Evolutionary conservation across 1,284 basidiomycete genomes (phyloP).

Genomic region (Ceratobasidium sp.): DNA sequence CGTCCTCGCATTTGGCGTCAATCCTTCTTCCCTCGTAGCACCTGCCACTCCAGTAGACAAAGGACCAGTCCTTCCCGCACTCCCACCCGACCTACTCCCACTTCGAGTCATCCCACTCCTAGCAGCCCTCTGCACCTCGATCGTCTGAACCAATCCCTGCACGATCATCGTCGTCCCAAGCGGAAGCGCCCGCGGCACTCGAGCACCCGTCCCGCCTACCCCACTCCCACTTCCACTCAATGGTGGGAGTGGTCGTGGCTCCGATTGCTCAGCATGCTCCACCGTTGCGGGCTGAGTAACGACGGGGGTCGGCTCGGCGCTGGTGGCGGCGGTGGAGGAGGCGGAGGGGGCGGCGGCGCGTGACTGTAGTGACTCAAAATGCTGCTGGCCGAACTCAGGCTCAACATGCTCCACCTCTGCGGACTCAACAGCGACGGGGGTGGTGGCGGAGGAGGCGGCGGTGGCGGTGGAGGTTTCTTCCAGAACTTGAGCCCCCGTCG

Average conservation of each 20-base stretch:
- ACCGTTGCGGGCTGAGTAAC: constrained; percentile 41
- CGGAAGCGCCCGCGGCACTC: constrained; percentile 44
- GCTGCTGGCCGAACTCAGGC: neutral
- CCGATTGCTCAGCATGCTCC: constrained; percentile 31
- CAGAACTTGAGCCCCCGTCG: constrained; percentile 6
- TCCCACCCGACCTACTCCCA: too few species aligned
- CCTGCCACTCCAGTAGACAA: neutral
- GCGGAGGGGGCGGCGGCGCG: constrained; percentile 20
- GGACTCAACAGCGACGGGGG: too few species aligned
- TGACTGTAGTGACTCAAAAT: neutral
- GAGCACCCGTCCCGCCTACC: too few species aligned
- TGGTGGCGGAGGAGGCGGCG: too few species aligned
- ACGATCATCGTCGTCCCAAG: constrained; percentile 51
- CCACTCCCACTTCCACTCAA: too few species aligned
- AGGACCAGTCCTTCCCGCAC: too few species aligned
- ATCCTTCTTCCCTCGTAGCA: neutral
- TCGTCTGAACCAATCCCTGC: constrained; percentile 53
- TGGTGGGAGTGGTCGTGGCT: constrained; percentile 11
- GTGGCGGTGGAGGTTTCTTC: neutral
- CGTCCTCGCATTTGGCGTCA: too few species aligned
- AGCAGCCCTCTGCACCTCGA: constrained; percentile 49
- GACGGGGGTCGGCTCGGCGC: constrained; percentile 16
- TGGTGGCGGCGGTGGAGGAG: constrained; percentile 30
- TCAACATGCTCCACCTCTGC: too few species aligned
- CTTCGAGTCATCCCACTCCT: too few species aligned